phyloP scores from a whole-genome alignment of 2,329 filamentous ascomycete species.

The Cytospora leucostoma region DNA sequence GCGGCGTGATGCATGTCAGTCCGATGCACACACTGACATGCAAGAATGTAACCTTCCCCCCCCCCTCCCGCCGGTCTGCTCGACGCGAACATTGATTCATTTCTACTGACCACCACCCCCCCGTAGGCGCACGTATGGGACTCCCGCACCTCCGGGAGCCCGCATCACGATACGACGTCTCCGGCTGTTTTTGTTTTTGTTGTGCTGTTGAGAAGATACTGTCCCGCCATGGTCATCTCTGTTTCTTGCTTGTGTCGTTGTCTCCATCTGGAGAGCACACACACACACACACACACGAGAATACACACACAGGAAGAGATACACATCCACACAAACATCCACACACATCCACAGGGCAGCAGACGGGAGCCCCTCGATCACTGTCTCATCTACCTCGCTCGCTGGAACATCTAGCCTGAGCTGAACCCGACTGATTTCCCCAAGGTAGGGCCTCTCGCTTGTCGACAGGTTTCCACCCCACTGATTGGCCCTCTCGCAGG shows the following conservation, averaged over 20 bases:
- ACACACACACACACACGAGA: background rate
- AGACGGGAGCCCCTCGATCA: slow-evolving; percentile 16
- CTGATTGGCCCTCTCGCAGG: background rate
- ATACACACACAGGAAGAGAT: background rate
- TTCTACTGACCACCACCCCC: too few species aligned
- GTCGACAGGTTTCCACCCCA: background rate
- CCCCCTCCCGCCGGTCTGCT: background rate
- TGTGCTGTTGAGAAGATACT: background rate
- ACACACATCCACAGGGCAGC: slow-evolving; percentile 2
- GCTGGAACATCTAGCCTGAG: background rate
- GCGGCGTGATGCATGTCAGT: slow-evolving; percentile 14
- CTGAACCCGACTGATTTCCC: background rate
- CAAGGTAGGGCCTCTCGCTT: background rate
- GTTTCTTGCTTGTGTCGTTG: background rate
- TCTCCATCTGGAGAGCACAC: background rate
- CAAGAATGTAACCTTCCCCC: slow-evolving; percentile 11
- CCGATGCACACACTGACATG: slow-evolving; percentile 12
- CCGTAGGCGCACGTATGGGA: slow-evolving; percentile 7
- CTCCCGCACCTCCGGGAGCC: background rate
- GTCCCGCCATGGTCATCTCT: background rate
- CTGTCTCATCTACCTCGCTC: slow-evolving; percentile 13
- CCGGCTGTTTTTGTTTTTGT: background rate
- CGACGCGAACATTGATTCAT: background rate
- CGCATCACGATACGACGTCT: background rate
- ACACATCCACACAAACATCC: background rate